Conservation (phyloP, 2,329 filamentous ascomycete genomes). For the Penicillium sp. region DNA sequence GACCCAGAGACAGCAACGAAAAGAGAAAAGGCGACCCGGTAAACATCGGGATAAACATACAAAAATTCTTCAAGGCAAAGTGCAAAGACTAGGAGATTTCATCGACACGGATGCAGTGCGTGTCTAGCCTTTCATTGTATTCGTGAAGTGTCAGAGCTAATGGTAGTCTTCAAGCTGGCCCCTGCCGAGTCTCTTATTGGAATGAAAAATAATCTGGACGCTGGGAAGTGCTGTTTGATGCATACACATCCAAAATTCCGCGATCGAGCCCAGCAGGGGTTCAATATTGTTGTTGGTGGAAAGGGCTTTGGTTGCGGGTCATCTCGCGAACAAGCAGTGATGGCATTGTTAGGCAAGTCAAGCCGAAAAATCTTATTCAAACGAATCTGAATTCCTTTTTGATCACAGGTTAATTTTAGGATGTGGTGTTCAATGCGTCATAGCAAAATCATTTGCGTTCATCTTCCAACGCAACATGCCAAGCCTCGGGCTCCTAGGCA, state of each 20-base stretch:
- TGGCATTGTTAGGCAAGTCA: conserved; percentile 36
- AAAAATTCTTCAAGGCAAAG: conserved; percentile 32
- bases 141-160: neutral
- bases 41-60: neutral
- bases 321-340: conserved; percentile 46
- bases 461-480: conserved; percentile 50
- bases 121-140: neutral
- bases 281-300: conserved; percentile 46
- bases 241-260: conserved; percentile 44
- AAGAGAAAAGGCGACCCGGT: no score
- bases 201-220: conserved; percentile 28
- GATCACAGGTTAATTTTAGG: conserved; percentile 1
- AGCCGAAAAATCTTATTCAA: neutral
- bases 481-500: conserved; percentile 46
- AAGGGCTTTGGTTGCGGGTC: conserved; percentile 49
- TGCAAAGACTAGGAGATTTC: conserved; percentile 46
- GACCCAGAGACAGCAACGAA: neutral
- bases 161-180: conserved; percentile 33
- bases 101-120: conserved; percentile 44
- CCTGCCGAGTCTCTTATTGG: conserved; percentile 40
- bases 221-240: conserved; percentile 29
- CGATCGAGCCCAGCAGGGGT: conserved; percentile 34
- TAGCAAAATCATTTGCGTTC: conserved; percentile 48
- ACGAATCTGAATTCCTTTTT: neutral
- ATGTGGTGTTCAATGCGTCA: conserved; percentile 41